These are phyloP conservation scores for Tieghemostelium lacteum DNA, from an alignment of 78 protist species.

Conservation along the genomic window DNA sequence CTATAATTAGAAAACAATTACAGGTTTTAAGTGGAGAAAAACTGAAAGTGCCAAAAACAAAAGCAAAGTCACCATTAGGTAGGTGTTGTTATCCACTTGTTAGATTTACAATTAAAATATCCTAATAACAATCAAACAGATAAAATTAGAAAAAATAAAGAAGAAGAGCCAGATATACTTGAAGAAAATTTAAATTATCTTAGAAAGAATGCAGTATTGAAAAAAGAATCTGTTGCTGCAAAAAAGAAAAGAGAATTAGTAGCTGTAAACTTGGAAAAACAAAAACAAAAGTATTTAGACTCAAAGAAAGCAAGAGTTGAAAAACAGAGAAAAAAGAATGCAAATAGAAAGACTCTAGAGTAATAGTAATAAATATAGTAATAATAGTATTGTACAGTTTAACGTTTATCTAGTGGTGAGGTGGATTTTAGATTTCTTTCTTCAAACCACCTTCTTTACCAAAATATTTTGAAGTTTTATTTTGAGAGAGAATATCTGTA, in stretches of 20 bases:
- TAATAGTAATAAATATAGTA: background rate
- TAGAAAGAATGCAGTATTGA: background rate
- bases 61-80: slow-evolving; percentile 17
- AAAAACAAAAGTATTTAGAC: background rate
- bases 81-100: background rate
- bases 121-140: background rate
- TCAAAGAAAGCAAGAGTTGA: background rate
- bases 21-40: slow-evolving; percentile 20
- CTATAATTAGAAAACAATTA: slow-evolving; percentile 14
- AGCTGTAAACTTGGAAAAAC: background rate
- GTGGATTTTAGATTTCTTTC: background rate
- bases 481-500: background rate
- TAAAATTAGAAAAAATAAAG: slow-evolving; percentile 8
- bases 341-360: background rate
- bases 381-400: background rate
- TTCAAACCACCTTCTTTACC: background rate
- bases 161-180: background rate
- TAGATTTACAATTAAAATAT: no score
- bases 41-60: slow-evolving; percentile 7
- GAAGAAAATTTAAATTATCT: slow-evolving; percentile 21
- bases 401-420: background rate
- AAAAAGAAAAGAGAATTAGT: slow-evolving; percentile 8
- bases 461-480: background rate
- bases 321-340: background rate
- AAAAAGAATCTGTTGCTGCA: slow-evolving; percentile 32